Evolutionary conservation across 768 basidiomycete genomes (phyloP), one percentile per base, ranked within the genome.

Genomic region (Boletus subparvulus): DNA sequence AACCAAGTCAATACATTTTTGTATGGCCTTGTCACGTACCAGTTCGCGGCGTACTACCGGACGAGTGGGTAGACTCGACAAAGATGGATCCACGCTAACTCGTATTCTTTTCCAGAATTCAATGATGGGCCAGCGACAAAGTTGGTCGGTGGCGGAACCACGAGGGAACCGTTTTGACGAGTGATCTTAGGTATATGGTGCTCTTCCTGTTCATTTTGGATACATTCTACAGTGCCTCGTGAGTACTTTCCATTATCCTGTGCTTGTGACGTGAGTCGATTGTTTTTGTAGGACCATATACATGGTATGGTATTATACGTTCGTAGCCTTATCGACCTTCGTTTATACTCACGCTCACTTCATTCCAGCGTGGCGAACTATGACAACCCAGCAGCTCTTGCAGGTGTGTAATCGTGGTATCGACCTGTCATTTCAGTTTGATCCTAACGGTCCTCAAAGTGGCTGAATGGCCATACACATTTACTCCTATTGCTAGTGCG

Each of bases 401-500:
- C 6, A 24, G 13, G 64, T 61, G 12, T 1, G 62, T 36, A 16
- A 11, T 28, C 26, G 21, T 21, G 21, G 21, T 21, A 4, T 45
- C 3, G 21, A 21, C 13, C 12, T 0, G 21, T 7, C 6, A 21
- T 39, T 33, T 30, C 6, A 4, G 9, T 24, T 44, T n/a, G 3
- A 4, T 40, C 2, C 37, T 54, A 19, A 61, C 9, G 13, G 6
- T 32, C 4, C 1, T 57, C 48, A 2, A 60, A 80, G 79, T 64
- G 36, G 28, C 28, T 28, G 28, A 28, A 36, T 69, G 79, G 80
- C 77, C 77, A 3, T 78, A 81, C 45, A 75, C 79, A 2, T 79
- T 83, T 52, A 83, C 80, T 0, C 78, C 81, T 6, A 67, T 76
- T 21, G 78, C 75, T 6, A 80, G 76, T 7, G 69, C 79, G 1